Conservation (phyloP, 257 asterid species). For the Solanum medicagineum region DNA sequence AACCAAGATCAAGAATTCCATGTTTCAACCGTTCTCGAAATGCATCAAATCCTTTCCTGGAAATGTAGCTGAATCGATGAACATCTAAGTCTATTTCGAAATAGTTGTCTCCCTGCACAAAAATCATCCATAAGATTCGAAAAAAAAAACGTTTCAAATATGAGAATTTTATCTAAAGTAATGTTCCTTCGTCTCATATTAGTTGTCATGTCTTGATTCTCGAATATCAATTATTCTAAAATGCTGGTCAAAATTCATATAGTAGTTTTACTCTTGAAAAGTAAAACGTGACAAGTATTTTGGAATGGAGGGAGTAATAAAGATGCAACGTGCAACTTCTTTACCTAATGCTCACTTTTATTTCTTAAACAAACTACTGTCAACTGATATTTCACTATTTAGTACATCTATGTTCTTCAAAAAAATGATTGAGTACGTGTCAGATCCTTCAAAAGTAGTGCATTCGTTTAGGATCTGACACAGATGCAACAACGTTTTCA, state of each 20-base stretch:
- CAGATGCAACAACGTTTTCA: not conserved
- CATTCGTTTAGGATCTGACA: not conserved
- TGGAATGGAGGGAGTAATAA: not conserved
- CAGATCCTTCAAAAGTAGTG: not conserved
- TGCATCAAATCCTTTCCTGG: slow-evolving; percentile 74
- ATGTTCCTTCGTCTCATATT: not conserved
- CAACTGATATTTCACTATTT: not conserved
- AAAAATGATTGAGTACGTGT: not conserved
- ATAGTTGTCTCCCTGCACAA: slow-evolving; percentile 61
- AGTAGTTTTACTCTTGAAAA: not conserved
- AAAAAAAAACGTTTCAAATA: not conserved
- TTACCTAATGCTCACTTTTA: not conserved
- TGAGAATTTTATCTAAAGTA: not conserved
- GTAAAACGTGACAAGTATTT: not conserved
- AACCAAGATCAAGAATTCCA: slow-evolving; percentile 76
- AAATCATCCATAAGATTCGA: not conserved
- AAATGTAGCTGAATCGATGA: slow-evolving; percentile 83
- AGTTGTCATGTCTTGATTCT: not conserved
- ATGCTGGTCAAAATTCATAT: not conserved
- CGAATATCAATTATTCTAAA: not conserved
- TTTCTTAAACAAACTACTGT: not conserved
- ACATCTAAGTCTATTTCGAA: slow-evolving; percentile 90
- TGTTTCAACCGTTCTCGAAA: slow-evolving; percentile 60
- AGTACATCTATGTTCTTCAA: not conserved
- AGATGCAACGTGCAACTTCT: not conserved